Base-by-base conservation (phyloP, 2,329 filamentous ascomycete genomes). In the Fusarium zealandicum region DNA sequence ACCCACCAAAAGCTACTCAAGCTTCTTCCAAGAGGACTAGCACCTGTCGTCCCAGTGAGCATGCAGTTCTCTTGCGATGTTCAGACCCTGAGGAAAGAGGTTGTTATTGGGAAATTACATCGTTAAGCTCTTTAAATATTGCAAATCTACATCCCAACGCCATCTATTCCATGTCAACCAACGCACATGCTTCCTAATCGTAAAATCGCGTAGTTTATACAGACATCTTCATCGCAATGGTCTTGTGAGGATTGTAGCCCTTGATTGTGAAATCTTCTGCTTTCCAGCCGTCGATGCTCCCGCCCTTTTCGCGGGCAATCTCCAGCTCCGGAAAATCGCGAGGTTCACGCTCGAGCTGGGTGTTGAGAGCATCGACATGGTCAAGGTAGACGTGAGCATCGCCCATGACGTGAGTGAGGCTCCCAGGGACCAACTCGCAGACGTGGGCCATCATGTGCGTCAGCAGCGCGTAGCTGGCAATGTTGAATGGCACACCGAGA, bases 151-250 rank as follows among this genome's bases (percentile, higher is more conserved):
- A 46, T 48, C 14, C 32, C 27, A 63, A 64, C 53, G 54, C 59
- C 52, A 38, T 65, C 45, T 57, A 62, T 62, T 39, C 52, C 31
- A 32, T 45, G 30, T 20, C 39, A 50, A 35, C 36, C 25, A 30
- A 30, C 49, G 38, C n/a, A 32, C 25, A 20, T 30, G 14, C 16
- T 53, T n/a, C 17, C 11, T 30, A 44, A 12, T 37, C 5, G 10
- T 18, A 6, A 32, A 9, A 16, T 28, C n/a, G 32, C 18, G 22
- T 13, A 25, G 17, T 30, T 59, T 33, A 67, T 46, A 98, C 93
- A 70, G 91, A 96, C 95, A 99, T 99, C 79, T 98, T 97, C 95
- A 99, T 99, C 37, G 90, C 84, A 76, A 99, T 96, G 5, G 83
- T 83, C 78, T 93, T 93, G 73, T 97, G 92, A 51, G 95, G 93